Percentiles rank a stretch among this genome's conserved stretches.
phyloP scores from a whole-genome alignment of 129 eudicot genomes.

The Chrysanthemum seticuspe region DNA sequence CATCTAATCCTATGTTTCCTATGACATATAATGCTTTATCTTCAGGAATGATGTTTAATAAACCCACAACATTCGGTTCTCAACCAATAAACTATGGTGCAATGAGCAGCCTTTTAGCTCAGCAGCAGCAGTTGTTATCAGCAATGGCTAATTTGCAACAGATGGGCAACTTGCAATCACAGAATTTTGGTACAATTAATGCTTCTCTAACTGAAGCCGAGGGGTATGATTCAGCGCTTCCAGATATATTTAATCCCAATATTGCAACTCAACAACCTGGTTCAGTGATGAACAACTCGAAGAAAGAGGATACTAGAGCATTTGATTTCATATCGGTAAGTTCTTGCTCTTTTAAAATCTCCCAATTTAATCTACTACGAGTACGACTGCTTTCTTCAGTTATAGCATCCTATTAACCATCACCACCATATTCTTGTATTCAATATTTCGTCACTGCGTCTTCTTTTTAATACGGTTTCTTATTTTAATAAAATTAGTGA shows the following conservation, averaged over 20 bases:
- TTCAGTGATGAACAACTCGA: slow-evolving; percentile 60
- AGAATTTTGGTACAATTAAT: slow-evolving; percentile 42
- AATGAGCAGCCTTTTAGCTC: slow-evolving; percentile 73
- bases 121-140: slow-evolving; percentile 79
- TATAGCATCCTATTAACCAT: too few relatives aligned
- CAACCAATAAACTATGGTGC: slow-evolving; percentile 71
- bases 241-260: slow-evolving; percentile 81
- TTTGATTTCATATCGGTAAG: slow-evolving; percentile 97
- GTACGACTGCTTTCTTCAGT: background rate
- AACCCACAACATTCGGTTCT: slow-evolving; percentile 58
- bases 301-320: slow-evolving; percentile 87
- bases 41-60: slow-evolving; percentile 70
- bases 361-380: background rate
- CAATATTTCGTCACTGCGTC: too few relatives aligned
- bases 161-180: slow-evolving; percentile 53
- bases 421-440: too few relatives aligned
- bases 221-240: slow-evolving; percentile 56
- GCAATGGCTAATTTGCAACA: slow-evolving; percentile 81
- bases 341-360: slow-evolving; percentile 20
- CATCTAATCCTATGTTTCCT: slow-evolving; percentile 50
- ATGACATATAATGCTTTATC: slow-evolving; percentile 54
- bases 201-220: slow-evolving; percentile 49
- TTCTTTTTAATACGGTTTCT: too few relatives aligned
- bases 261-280: slow-evolving; percentile 55
- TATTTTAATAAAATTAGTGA: too few relatives aligned